phyloP scores from a whole-genome alignment of 129 eudicot genomes.

The Escallonia herrerae region DNA sequence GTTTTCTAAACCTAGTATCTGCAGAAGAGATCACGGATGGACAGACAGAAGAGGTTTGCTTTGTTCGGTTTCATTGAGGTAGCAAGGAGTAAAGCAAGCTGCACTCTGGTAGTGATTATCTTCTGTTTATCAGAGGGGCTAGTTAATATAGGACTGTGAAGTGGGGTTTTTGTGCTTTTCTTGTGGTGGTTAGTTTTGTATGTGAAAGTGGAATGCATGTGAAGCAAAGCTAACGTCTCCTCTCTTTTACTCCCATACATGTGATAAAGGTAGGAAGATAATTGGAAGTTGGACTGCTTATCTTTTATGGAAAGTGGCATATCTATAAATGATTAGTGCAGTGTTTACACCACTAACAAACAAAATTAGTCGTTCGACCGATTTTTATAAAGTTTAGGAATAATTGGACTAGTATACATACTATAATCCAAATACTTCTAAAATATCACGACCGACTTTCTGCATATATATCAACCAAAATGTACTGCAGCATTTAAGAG shows the following conservation, averaged over 20 bases:
- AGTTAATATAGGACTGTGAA: constrained; percentile 26
- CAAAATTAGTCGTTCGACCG: not conserved
- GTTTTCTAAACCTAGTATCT: constrained; percentile 9
- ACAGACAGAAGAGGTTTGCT: not conserved
- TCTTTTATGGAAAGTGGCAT: constrained; percentile 12
- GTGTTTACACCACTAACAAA: not conserved
- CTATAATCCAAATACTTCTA: not conserved
- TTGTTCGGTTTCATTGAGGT: constrained; percentile 21
- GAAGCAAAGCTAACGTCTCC: constrained; percentile 61
- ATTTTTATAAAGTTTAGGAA: no score
- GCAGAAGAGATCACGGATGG: not conserved
- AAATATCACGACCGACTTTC: not conserved
- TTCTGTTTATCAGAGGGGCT: constrained; percentile 22
- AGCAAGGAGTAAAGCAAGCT: not conserved
- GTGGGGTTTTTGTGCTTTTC: constrained; percentile 64
- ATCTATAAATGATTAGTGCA: not conserved
- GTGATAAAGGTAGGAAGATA: constrained; percentile 18
- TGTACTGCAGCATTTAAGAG: not conserved
- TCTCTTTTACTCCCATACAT: constrained; percentile 27
- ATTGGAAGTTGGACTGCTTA: constrained; percentile 20
- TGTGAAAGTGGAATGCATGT: constrained; percentile 78
- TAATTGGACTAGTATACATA: not conserved
- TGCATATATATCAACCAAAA: not conserved
- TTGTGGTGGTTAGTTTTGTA: constrained; percentile 62
- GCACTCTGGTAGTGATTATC: no score